These are phyloP conservation scores for Ustilago loliicola DNA, from an alignment of 1,284 basidiomycete genomes.

Conservation along the genomic window DNA sequence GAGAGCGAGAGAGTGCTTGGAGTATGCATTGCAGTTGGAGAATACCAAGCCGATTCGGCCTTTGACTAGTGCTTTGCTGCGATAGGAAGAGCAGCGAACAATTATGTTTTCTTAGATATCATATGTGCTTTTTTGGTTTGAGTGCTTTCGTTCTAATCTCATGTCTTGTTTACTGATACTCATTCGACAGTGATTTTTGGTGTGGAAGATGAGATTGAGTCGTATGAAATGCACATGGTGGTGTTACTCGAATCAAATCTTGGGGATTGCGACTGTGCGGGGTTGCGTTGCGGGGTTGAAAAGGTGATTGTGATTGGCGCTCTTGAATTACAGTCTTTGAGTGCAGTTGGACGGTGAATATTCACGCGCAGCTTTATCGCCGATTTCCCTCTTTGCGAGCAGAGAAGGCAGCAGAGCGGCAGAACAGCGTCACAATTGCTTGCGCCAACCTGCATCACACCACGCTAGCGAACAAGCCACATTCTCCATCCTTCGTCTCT, in stretches of 20 bases:
- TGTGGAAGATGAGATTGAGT: too few species aligned
- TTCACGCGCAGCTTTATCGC: conserved; percentile 7
- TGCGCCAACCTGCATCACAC: not conserved
- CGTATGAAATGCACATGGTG: too few species aligned
- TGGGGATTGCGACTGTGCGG: not conserved
- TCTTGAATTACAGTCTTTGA: too few species aligned
- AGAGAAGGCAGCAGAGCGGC: not conserved
- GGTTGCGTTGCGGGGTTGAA: not conserved
- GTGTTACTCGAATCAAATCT: too few species aligned
- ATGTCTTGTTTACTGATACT: not conserved
- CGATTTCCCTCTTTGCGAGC: not conserved
- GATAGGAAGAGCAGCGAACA: conserved; percentile 10
- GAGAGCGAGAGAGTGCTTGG: conserved; percentile 58
- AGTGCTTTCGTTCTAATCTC: not conserved
- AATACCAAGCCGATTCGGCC: conserved; percentile 53
- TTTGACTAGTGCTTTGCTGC: conserved; percentile 31
- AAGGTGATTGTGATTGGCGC: conserved; percentile 1
- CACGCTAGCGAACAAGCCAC: not conserved
- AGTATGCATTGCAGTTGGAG: conserved; percentile 65
- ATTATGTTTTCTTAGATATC: not conserved
- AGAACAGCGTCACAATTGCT: conserved; percentile 6
- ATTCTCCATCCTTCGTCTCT: too few species aligned
- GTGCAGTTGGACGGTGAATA: not conserved
- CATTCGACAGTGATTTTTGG: not conserved
- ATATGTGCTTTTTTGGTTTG: not conserved